Percentiles rank a stretch among this genome's conserved stretches.
Conservation (phyloP, 768 basidiomycete species). For the Rhodotorula kratochvilovae region DNA sequence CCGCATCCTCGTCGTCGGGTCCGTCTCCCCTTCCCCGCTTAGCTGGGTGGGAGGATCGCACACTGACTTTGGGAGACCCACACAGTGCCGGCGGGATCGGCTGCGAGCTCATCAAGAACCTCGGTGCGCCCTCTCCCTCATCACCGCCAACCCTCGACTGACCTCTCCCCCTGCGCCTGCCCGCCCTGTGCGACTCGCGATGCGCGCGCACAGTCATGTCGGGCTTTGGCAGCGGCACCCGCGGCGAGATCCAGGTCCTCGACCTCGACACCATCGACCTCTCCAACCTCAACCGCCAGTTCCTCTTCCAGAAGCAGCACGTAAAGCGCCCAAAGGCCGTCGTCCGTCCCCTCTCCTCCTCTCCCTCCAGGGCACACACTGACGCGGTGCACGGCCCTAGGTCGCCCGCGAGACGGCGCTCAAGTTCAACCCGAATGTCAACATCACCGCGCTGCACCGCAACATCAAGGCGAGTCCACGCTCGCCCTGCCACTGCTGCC, state of each 20-base stretch:
- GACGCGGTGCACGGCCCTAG: conserved; percentile 49
- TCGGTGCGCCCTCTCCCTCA: conserved; percentile 65
- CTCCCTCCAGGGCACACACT: background rate
- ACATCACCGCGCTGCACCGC: conserved; percentile 80
- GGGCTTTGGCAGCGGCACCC: conserved; percentile 18
- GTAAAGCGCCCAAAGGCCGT: conserved; percentile 94
- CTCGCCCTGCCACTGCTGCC: too few relatives aligned
- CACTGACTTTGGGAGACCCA: background rate
- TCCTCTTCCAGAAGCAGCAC: conserved; percentile 93
- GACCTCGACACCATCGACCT: conserved; percentile 98
- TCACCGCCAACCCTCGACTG: background rate
- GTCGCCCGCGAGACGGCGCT: conserved; percentile 74
- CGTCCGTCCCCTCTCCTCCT: conserved; percentile 48
- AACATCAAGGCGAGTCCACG: conserved; percentile 81
- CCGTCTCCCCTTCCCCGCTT: background rate
- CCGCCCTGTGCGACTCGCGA: background rate
- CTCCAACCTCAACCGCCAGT: conserved; percentile 94
- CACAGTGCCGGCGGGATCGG: conserved; percentile 64
- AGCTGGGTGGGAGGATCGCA: background rate
- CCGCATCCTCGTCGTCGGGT: conserved; percentile 72
- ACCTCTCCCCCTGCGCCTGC: background rate
- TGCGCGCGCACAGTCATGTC: conserved; percentile 22
- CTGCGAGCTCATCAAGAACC: conserved; percentile 93
- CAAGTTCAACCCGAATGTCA: conserved; percentile 80
- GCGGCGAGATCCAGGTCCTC: conserved; percentile 49